These are phyloP conservation scores for Dothistroma septosporum DNA, from an alignment of 2,329 filamentous ascomycete species.

Conservation along the genomic window DNA sequence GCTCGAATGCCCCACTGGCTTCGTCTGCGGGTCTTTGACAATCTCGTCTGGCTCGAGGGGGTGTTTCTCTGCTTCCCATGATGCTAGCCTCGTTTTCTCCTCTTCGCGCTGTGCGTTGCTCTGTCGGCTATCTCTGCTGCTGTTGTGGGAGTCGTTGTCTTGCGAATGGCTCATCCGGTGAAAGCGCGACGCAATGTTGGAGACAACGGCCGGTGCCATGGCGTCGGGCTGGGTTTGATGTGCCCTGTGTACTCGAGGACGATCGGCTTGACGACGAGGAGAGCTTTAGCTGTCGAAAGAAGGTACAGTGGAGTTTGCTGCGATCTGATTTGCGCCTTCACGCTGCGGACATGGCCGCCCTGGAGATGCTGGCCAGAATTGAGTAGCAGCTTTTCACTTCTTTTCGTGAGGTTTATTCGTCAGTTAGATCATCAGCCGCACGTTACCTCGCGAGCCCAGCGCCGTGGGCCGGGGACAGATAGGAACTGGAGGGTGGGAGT, in stretches of 20 bases:
- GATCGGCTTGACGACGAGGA: not conserved
- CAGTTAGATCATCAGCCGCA: not conserved
- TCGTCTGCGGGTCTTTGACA: slow-evolving; percentile 40
- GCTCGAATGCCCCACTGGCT: slow-evolving; percentile 47
- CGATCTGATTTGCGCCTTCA: not conserved
- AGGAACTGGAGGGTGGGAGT: not conserved
- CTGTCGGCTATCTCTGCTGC: slow-evolving; percentile 27
- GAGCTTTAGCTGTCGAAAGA: not conserved
- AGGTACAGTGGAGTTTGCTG: not conserved
- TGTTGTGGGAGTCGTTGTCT: not conserved
- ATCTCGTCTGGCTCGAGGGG: slow-evolving; percentile 44
- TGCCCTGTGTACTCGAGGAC: not conserved
- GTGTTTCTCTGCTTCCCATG: slow-evolving; percentile 46
- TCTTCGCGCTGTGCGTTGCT: slow-evolving; percentile 39
- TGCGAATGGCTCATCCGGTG: slow-evolving; percentile 32
- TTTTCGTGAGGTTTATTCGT: not conserved
- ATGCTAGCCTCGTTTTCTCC: slow-evolving; percentile 44
- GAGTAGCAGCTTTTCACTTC: not conserved
- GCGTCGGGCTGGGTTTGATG: not conserved
- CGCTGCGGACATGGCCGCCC: not conserved
- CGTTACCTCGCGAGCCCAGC: not conserved
- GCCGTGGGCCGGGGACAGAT: not conserved
- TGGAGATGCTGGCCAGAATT: not conserved
- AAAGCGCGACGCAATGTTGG: slow-evolving; percentile 35
- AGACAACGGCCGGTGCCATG: slow-evolving; percentile 34